Base-by-base conservation (phyloP, 31 red algal species). In the Odonthalia washingtoniensis region DNA sequence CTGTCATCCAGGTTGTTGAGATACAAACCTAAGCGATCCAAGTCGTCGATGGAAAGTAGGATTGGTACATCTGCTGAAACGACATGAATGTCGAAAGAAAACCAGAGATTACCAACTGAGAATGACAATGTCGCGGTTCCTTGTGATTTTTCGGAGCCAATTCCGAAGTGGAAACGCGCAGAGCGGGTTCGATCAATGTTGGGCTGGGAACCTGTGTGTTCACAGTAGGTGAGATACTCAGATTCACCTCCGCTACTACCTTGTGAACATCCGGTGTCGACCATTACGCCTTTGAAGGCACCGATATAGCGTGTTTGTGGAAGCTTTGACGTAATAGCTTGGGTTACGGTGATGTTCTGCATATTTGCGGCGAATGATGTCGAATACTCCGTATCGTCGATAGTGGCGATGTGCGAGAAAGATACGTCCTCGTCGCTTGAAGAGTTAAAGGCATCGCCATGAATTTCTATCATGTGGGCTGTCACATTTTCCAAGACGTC, bases 21-120 rank as follows among this genome's bases (percentile, higher is more conserved):
- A 30, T 83, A 36, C 18, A 83, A n/a, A 3, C 80, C 63, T 17
- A 40, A 40, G 24, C 53, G 16, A 9, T 73, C 38, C 68, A 74
- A 37, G 40, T 49, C 82, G 32, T 49, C 49, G 3, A 73, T 52
- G 5, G 32, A 40, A 5, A 66, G 44, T 34, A 1, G 0, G 4
- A 0, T 52, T 24, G 35, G 33, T 4, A 52, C 42, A 31, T 57
- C 21, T 24, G 34, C 30, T 5, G 16, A 5, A 0, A 85, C 30
- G 31, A 74, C 0, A 9, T 85, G 67, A 36, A 85, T 74, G 26
- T 36, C 24, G 5, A 72, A 0, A 12, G 72, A 26, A 74, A 24
- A 17, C 12, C 28, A 30, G 2, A 85, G 16, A 17, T 33, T 0
- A 45, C 40, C n/a, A 26, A 21, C 60, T 32, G 5, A 41, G 66